These are phyloP conservation scores for Penicillium coffeae DNA, from an alignment of 495 filamentous ascomycete genomes.

Conservation along the genomic window DNA sequence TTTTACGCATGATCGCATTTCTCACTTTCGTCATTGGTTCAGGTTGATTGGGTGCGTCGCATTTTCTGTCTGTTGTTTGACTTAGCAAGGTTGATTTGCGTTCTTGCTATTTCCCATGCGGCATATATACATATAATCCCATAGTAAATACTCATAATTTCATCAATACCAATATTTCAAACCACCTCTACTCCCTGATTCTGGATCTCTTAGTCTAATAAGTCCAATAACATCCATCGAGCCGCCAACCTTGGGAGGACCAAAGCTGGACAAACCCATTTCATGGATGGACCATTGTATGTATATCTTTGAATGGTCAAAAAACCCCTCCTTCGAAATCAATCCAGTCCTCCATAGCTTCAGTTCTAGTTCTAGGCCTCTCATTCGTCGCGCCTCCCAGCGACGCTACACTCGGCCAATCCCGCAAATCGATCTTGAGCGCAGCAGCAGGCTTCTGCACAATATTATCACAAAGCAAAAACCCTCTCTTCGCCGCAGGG, in stretches of 20 bases:
- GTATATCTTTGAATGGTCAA: no score
- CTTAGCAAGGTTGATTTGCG: constrained; percentile 3
- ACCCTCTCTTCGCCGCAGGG: constrained; percentile 46
- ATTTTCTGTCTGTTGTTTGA: not conserved
- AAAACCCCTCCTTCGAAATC: constrained; percentile 14
- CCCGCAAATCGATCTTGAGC: constrained; percentile 27
- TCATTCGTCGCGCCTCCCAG: constrained; percentile 2
- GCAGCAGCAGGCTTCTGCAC: constrained; percentile 25
- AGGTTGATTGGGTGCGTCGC: not conserved
- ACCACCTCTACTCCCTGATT: not conserved
- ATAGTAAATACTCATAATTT: constrained; percentile 23
- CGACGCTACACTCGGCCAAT: constrained; percentile 20
- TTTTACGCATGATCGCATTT: not conserved
- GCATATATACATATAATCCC: constrained; percentile 21
- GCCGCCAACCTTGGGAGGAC: no score
- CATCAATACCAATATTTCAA: no score
- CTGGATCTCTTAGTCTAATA: no score
- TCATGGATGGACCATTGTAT: no score
- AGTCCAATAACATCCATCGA: no score
- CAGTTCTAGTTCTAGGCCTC: constrained; percentile 4
- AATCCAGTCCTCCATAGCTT: constrained; percentile 15
- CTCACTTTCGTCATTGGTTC: not conserved
- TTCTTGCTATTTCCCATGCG: constrained; percentile 7
- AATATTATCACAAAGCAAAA: constrained; percentile 34
- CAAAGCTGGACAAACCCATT: no score